These are phyloP conservation scores for Saccharomycopsis schoenii DNA, from an alignment of 805 yeast species.

Conservation along the genomic window DNA sequence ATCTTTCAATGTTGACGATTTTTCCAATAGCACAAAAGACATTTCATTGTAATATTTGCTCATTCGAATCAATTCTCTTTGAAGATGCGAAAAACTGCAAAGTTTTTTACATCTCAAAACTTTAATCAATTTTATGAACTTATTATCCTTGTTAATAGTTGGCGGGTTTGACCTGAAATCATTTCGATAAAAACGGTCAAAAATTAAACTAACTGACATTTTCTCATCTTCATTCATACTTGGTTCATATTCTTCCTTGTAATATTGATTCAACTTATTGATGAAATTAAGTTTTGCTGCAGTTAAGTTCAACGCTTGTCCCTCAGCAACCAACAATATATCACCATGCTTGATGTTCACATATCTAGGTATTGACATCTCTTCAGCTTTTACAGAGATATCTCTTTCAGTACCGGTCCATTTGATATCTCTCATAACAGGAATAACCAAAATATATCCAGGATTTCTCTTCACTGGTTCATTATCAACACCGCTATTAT, in stretches of 20 bases:
- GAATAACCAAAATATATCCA: constrained; percentile 12
- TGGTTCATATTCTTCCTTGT: constrained; percentile 5
- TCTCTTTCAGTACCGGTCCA: constrained; percentile 12
- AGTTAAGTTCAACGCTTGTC: constrained; percentile 9
- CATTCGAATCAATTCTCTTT: constrained; percentile 15
- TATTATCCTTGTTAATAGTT: not conserved
- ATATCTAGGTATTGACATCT: constrained; percentile 7
- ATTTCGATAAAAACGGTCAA: not conserved
- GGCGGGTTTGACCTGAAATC: not conserved
- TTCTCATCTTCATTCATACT: not conserved
- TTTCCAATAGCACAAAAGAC: constrained; percentile 9
- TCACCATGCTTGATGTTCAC: constrained; percentile 10
- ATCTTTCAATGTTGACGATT: constrained; percentile 14
- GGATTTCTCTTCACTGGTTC: not conserved
- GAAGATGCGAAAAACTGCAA: constrained; percentile 13
- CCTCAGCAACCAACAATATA: constrained; percentile 11
- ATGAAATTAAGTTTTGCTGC: constrained; percentile 8
- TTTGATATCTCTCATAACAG: constrained; percentile 4
- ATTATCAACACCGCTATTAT: not conserved
- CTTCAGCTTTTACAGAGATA: constrained; percentile 1
- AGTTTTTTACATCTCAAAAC: constrained; percentile 6
- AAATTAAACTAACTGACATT: not conserved
- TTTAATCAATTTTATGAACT: constrained; percentile 2
- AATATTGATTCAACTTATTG: constrained; percentile 10
- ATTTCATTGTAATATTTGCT: constrained; percentile 9